Evolutionary conservation across 345 rosid genomes (phyloP), one percentile per base, ranked within the genome.

Genomic region (Arabidopsis suecica): DNA sequence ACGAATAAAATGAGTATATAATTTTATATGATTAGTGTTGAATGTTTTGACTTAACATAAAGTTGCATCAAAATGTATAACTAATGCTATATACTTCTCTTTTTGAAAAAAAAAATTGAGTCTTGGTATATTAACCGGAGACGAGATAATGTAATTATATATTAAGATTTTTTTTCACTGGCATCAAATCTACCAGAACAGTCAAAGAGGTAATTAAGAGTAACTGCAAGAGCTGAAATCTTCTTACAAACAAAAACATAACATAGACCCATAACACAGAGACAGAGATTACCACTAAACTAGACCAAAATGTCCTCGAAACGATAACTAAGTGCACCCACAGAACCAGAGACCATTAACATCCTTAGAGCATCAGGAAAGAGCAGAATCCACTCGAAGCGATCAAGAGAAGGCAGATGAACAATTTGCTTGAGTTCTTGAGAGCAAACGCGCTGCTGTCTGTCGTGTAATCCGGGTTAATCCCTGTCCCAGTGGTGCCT

Each of bases 381-480:
- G 63, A 50, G 41, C 25, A 78, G 23, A 78, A 65, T 36, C 76
- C 77, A 49, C 66, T 71, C 3, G 25, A 66, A 54, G 36, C 65
- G 30, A 71, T 51, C 44, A 78, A 34, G 69, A 78, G 44, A 72
- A 78, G 65, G 23, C 44, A 33, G 44, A 56, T 23, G 69, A 72
- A 18, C 36, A 73, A 7, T 44, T 54, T 45, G 51, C 56, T 78
- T 9, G 74, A 66, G 81, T 66, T 72, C 73, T 61, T 67, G 60
- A 61, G 53, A 44, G 65, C 59, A 61, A 66, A 67, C 1, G 77
- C 81, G 4, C 60, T 61, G 60, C 58, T 61, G 0, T 78, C 78
- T 45, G 73, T 70, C 9, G 80, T 22, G 68, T 78, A 78, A 48
- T 78, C 81, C 14, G 81, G 81, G 14, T 78, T 78, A 33, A 78